phyloP scores from a whole-genome alignment of 208 protist species.

The Acanthamoeba royreba region DNA sequence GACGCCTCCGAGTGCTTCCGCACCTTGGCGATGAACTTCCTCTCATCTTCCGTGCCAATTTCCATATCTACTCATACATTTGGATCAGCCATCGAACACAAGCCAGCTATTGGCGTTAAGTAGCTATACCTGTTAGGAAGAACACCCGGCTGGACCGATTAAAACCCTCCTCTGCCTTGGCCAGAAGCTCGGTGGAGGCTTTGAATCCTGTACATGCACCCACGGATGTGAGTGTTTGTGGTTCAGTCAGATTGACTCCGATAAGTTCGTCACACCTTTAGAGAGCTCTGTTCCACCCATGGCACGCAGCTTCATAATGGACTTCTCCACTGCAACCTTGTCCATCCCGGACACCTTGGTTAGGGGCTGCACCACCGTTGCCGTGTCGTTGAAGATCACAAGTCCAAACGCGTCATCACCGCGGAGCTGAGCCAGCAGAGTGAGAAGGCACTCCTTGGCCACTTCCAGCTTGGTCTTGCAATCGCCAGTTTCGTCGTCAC shows the following conservation, averaged over 20 bases:
- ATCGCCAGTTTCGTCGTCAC: neutral
- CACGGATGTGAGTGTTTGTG: too few species aligned
- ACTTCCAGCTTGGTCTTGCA: neutral
- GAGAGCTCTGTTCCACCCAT: neutral
- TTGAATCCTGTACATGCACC: neutral
- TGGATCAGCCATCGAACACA: neutral
- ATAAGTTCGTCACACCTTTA: neutral
- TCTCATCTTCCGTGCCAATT: neutral
- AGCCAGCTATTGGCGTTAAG: too few species aligned
- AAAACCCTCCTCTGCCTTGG: neutral
- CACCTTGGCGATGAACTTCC: neutral
- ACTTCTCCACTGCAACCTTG: neutral
- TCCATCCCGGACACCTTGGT: neutral
- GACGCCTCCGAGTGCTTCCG: neutral
- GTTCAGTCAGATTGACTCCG: too few species aligned
- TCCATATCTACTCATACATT: neutral
- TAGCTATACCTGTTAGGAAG: conserved; percentile 14
- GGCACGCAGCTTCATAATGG: conserved; percentile 8
- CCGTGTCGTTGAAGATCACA: conserved; percentile 9
- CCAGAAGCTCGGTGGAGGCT: neutral
- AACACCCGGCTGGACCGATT: neutral
- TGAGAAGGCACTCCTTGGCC: conserved; percentile 25
- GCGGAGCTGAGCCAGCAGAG: neutral
- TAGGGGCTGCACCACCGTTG: neutral
- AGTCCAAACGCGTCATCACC: conserved; percentile 28